phyloP scores from a whole-genome alignment of 495 filamentous ascomycete genomes.

The Talaromyces thailandensis region DNA sequence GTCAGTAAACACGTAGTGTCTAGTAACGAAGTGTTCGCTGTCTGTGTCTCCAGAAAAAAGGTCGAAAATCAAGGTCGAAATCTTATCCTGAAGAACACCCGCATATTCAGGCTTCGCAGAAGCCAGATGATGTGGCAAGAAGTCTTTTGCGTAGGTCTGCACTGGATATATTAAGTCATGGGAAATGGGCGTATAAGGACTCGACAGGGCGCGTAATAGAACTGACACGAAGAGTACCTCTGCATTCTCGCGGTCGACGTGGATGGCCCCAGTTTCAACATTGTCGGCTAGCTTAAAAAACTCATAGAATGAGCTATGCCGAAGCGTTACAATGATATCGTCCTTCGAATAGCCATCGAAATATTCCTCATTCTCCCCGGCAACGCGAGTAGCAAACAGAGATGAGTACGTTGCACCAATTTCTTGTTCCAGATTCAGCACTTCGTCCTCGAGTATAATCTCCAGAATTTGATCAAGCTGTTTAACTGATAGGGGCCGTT shows the following conservation, averaged over 20 bases:
- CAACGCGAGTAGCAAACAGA: neutral
- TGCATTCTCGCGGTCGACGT: neutral
- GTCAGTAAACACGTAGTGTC: neutral
- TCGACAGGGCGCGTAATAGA: neutral
- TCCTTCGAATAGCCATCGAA: neutral
- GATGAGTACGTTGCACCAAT: neutral
- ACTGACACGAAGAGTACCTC: neutral
- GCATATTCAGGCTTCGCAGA: neutral
- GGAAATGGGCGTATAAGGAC: too few relatives aligned
- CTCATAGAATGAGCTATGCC: constrained; percentile 7
- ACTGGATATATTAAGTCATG: neutral
- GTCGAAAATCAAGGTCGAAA: neutral
- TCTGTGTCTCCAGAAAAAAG: too few relatives aligned
- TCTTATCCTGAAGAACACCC: neutral
- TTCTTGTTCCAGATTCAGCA: neutral
- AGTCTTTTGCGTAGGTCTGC: neutral
- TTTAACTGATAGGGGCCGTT: neutral
- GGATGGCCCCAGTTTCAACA: neutral
- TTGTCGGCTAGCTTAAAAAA: constrained; percentile 1
- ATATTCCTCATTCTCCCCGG: neutral
- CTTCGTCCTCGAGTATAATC: neutral
- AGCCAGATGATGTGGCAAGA: neutral
- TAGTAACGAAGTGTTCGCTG: too few relatives aligned
- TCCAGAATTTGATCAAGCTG: neutral
- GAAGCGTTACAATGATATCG: neutral